Base-by-base conservation (phyloP, 768 basidiomycete species). In the Pleurotus pulmonarius region DNA sequence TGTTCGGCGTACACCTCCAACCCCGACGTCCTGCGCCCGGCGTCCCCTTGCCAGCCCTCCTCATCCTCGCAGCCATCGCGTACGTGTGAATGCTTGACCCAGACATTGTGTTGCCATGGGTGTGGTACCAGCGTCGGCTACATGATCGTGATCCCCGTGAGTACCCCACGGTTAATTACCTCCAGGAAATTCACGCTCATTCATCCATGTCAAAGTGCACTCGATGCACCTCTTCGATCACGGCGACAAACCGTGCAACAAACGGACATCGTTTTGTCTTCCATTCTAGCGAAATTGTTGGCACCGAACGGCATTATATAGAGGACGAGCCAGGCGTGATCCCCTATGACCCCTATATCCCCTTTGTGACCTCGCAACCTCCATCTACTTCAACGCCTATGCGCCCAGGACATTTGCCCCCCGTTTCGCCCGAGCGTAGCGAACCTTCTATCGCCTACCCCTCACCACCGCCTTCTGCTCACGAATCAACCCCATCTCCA, bases 251-350 rank as follows among this genome's bases (percentile, higher is more conserved):
- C 67, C 83, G 88, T 57, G 77, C 83, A 6, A 90, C 90, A 20
- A 93, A 92, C 68, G 89, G 90, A 7, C 90, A 92, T 67, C 83
- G 90, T 26, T 94, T 90, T 68, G 91, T 94, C 37, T 94, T 93
- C 68, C 90, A 93, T 73, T 87, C 86, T 40, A 79, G 69, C 60
- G 86, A 87, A 69, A 82, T 91, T 52, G 61, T 69, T 22, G 81
- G 82, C 7, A 79, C 79, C 24, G 86, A 88, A 64, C 81, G 89
- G 43, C 77, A 79, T 63, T 86, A 89, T 60, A 71, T 88, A 56
- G 70, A 70, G 37, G 75, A 80, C 58, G 89, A 92, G 66, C 80
- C 79, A 24, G 87, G 87, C 22, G 81, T 89, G 15, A 70, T 80
- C 20, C 75, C 78, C 12, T 69, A 73, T 56, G 76, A 80, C 7